Base-by-base conservation (phyloP, 2,329 filamentous ascomycete genomes). In the Fusarium fujikuroi region DNA sequence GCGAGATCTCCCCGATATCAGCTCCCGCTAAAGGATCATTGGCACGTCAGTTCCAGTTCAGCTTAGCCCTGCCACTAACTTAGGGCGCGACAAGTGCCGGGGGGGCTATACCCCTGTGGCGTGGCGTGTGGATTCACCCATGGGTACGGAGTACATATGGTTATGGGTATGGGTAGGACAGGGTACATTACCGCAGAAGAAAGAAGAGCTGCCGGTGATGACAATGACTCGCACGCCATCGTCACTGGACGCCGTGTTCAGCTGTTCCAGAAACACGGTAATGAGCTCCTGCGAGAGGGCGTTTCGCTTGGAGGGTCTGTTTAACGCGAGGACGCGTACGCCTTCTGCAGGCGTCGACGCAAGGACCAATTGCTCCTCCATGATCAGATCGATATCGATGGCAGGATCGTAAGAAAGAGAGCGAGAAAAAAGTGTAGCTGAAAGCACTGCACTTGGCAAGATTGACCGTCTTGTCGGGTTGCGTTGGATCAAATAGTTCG, bases 231-330 rank as follows among this genome's bases (percentile, higher is more conserved):
- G 78, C 47, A 84, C 77, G 10, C 54, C 69, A 52, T 76, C 50
- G 43, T 80, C 77, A 28, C 43, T 74, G 52, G 75, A 75, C 32
- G 70, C 78, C 44, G 56, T 71, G 57, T 47, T 68, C 28, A 81
- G 75, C 52, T 75, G 76, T 52, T 66, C 75, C 28, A 84, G 77
- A 23, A 88, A 78, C 46, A 87, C 82, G 70, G 79, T 76, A 73
- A 88, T 86, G 82, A 89, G 85, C 52, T 78, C 78, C 62, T 84
- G 81, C 4, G 87, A 89, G 72, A 90, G 85, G 28, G 89, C 88
- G 82, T 91, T 90, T 71, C 87, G 84, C 75, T 90, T 89, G 36
- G 83, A 82, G 5, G 87, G 88, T 9, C 88, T 84, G 79, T 89
- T 88, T 62, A 89, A 78, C 21, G 85, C 84, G 60, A 89, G 74